These are phyloP conservation scores for Solanum hybrid DNA, from an alignment of 305 asterid species.

Conservation along the genomic window DNA sequence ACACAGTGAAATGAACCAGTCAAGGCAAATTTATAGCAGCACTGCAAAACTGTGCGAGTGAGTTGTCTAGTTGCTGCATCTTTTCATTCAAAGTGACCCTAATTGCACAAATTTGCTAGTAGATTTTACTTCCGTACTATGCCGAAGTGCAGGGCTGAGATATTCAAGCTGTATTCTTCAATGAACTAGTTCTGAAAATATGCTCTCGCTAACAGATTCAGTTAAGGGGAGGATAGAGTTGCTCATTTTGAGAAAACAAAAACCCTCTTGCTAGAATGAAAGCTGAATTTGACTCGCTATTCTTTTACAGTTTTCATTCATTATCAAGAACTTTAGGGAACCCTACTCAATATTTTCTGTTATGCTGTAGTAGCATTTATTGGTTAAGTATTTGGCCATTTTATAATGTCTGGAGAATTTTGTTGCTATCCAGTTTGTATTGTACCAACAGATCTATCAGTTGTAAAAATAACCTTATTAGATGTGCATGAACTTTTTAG, in stretches of 20 bases:
- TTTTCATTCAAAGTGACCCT: background rate
- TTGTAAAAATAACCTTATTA: background rate
- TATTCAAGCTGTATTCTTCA: background rate
- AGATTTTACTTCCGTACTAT: background rate
- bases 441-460: background rate
- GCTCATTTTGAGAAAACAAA: background rate
- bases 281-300: background rate
- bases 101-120: background rate
- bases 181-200: background rate
- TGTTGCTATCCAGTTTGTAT: background rate
- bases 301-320: background rate
- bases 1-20: slow-evolving; percentile 62
- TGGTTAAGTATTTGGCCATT: background rate
- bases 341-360: background rate
- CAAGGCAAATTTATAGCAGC: slow-evolving; percentile 75
- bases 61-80: slow-evolving; percentile 22
- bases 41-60: slow-evolving; percentile 99
- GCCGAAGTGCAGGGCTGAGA: background rate
- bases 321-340: background rate
- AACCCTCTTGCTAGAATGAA: background rate
- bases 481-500: background rate
- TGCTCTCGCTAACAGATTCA: background rate
- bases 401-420: background rate
- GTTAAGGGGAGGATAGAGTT: background rate
- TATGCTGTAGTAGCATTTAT: background rate